Evolutionary conservation across 371 early-diverging fungal species (phyloP), one percentile per base, ranked within the genome.

Genomic region (Rhizopus stolonifer): DNA sequence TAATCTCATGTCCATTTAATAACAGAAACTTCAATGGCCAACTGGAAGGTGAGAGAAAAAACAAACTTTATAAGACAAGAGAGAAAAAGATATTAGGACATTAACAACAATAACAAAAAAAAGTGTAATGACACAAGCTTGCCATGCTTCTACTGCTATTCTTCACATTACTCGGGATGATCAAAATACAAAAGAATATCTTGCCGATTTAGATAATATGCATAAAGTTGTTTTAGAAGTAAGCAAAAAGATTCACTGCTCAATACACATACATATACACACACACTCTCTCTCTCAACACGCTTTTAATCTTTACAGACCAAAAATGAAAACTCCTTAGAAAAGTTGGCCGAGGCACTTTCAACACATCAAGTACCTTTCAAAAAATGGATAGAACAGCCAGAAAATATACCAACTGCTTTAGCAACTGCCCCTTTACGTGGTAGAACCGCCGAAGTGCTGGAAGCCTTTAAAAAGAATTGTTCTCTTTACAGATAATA

Each of bases 111-210:
- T n/a, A 52, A n/a, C 3, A 17, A 5, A 18, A 14, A 10, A 11
- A 53, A 90, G 91, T 58, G 80, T 93, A 1, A 88, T 94, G 36
- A 71, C 92, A 4, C 94, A 94, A 62, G 94, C 94, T 6, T 87
- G 90, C 49, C 94, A 94, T 59, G 94, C 92, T 1, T 67, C 87
- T 7, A 87, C 88, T 1, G 88, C 88, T 14, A 78, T 83, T 24
- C 67, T 94, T 4, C 84, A 83, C 58, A 64, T 74, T 36, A 81
- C 82, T 17, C 69, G 75, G 10, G 79, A 88, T 6, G 70, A 85
- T 55, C 60, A 62, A 4, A 71, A 78, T 38, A 88, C 89, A 25
- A 68, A 71, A 19, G 72, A 7, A 60, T 87, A 45, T 11, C 26
- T 45, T 24, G n/a, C 4, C 19, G 42, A 42, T 42, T 45, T 85